These are phyloP conservation scores for Colletotrichum shisoi DNA, from an alignment of 2,329 filamentous ascomycete species.

Conservation along the genomic window DNA sequence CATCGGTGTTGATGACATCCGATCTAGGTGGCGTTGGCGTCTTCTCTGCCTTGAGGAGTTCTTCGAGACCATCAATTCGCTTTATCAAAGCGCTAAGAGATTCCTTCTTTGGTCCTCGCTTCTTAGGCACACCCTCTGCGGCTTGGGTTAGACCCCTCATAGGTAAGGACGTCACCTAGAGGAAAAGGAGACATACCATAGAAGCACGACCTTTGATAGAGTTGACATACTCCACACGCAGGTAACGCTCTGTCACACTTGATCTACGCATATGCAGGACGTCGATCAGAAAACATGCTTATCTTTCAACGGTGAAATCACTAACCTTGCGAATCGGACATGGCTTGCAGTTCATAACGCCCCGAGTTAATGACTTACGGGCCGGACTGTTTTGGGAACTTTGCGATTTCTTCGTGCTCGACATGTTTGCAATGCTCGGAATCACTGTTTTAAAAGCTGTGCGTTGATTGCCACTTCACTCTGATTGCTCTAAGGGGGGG, in stretches of 20 bases:
- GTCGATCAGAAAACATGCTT: constrained; percentile 36
- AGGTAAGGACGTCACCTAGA: background rate
- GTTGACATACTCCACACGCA: constrained; percentile 34
- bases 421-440: constrained; percentile 20
- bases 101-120: constrained; percentile 33
- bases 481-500: constrained; percentile 3
- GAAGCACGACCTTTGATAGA: constrained; percentile 34
- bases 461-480: background rate
- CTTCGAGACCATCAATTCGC: constrained; percentile 33
- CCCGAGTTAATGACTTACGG: constrained; percentile 7
- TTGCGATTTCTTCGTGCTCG: constrained; percentile 18
- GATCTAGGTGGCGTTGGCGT: constrained; percentile 25
- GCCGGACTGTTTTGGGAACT: constrained; percentile 30
- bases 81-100: constrained; percentile 33
- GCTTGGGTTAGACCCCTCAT: background rate
- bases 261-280: constrained; percentile 23
- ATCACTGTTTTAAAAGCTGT: background rate
- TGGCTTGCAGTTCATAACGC: constrained; percentile 36
- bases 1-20: constrained; percentile 14
- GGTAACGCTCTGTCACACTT: constrained; percentile 37
- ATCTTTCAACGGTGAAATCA: background rate
- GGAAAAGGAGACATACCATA: constrained; percentile 16
- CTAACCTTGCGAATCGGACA: constrained; percentile 31
- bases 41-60: constrained; percentile 36
- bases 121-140: constrained; percentile 26